phyloP scores from a whole-genome alignment of 139 green algal species.

The Ettlia oleoabundans region DNA sequence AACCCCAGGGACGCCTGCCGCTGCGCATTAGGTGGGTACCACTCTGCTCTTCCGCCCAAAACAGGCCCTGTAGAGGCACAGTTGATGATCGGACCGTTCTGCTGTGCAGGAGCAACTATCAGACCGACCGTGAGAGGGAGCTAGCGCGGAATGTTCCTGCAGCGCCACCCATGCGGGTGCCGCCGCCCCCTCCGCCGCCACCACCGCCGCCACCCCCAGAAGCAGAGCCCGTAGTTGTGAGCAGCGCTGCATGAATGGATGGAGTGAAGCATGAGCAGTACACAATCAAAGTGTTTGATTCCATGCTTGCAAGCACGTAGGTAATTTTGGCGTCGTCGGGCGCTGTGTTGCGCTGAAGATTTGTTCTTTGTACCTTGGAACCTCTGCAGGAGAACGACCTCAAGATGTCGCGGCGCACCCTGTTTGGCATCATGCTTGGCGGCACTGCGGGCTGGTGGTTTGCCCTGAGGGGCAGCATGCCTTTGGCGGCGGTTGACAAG shows the following conservation, averaged over 20 bases:
- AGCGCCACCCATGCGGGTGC: slow-evolving; percentile 13
- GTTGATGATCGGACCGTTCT: too few relatives aligned
- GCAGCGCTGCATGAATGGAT: too few relatives aligned
- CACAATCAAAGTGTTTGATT: too few relatives aligned
- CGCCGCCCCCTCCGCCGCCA: slow-evolving; percentile 23
- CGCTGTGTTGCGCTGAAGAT: too few relatives aligned
- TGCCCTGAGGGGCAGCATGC: slow-evolving; percentile 26
- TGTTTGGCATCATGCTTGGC: slow-evolving; percentile 44
- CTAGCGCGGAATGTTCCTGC: slow-evolving; percentile 12
- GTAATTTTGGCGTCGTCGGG: too few relatives aligned
- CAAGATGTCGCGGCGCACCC: slow-evolving; percentile 17
- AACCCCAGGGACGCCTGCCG: too few relatives aligned
- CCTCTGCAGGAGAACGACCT: slow-evolving; percentile 10
- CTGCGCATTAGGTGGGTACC: neutral
- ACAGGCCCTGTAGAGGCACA: too few relatives aligned
- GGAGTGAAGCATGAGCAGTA: too few relatives aligned
- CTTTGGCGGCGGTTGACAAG: slow-evolving; percentile 9
- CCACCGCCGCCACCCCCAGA: slow-evolving; percentile 17
- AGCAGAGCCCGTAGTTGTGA: slow-evolving; percentile 12
- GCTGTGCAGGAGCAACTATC: slow-evolving; percentile 29
- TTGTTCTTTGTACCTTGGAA: too few relatives aligned
- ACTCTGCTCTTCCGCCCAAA: neutral
- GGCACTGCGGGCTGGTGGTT: slow-evolving; percentile 26
- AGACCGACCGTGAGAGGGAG: slow-evolving; percentile 28
- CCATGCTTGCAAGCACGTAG: too few relatives aligned